Conservation (phyloP, 306 rosid genomes). For the Acacia crassicarpa region DNA sequence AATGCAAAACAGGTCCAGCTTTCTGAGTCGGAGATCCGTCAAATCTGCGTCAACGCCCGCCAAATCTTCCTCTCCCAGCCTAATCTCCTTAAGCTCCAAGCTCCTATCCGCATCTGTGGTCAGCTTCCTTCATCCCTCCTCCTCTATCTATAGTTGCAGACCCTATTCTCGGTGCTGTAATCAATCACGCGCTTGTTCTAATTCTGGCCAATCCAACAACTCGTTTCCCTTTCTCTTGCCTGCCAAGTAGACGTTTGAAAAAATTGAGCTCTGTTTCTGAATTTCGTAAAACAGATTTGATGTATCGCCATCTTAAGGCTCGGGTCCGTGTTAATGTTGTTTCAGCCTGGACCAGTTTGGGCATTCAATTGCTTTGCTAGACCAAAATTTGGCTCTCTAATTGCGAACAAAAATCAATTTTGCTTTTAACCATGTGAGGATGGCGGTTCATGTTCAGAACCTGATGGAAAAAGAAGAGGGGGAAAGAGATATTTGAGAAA, state of each 20-base stretch:
- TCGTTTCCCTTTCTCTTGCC: background rate
- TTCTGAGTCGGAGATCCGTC: conserved; percentile 96
- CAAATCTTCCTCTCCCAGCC: conserved; percentile 94
- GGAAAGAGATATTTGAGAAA: background rate
- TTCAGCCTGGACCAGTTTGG: background rate
- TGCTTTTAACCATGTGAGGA: background rate
- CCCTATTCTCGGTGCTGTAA: background rate
- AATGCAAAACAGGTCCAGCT: conserved; percentile 95
- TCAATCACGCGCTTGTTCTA: background rate
- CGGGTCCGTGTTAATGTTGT: background rate
- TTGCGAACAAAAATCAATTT: background rate
- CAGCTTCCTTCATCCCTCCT: conserved; percentile 13
- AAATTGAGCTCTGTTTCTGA: background rate
- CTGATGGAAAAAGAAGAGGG: background rate
- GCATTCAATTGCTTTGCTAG: background rate
- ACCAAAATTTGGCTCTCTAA: background rate
- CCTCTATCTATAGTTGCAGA: background rate
- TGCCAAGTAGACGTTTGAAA: background rate
- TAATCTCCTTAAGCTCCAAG: conserved; percentile 63
- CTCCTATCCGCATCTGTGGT: conserved; percentile 91
- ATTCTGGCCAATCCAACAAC: background rate
- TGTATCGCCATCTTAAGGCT: background rate
- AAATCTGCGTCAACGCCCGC: conserved; percentile 90
- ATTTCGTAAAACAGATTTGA: background rate
- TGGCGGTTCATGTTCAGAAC: background rate